Conservation (phyloP, 2,329 filamentous ascomycete species). For the Aureobasidium sp. region DNA sequence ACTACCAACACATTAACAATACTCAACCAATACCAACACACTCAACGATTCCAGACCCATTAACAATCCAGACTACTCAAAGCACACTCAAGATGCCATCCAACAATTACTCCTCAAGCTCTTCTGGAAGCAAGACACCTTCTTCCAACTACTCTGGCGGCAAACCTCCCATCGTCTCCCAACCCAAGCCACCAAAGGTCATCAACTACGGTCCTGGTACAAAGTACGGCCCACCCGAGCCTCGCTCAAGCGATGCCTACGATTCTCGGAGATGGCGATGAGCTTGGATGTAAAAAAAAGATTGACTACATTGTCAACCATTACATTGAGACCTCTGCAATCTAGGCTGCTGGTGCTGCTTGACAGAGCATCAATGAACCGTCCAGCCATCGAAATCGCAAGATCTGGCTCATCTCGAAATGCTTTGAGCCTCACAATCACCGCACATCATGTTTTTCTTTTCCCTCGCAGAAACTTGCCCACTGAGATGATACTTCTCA, state of each 20-base stretch:
- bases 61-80: too few relatives aligned
- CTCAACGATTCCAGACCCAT: not conserved
- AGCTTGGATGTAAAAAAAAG: not conserved
- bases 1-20: not conserved
- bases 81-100: not conserved
- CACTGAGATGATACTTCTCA: too few relatives aligned
- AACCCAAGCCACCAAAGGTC: not conserved
- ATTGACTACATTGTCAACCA: not conserved
- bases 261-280: not conserved
- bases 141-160: not conserved
- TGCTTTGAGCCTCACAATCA: too few relatives aligned
- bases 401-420: too few relatives aligned
- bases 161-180: not conserved
- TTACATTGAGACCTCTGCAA: not conserved
- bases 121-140: not conserved
- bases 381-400: too few relatives aligned
- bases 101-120: not conserved
- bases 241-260: not conserved
- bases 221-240: not conserved
- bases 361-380: too few relatives aligned
- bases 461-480: too few relatives aligned
- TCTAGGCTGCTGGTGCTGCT: too few relatives aligned
- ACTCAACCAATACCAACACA: not conserved
- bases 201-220: not conserved
- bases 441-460: too few relatives aligned